Percentiles rank a stretch among this genome's conserved stretches.
phyloP scores from a whole-genome alignment of 805 yeast genomes.

The Starmerella tilneyi region DNA sequence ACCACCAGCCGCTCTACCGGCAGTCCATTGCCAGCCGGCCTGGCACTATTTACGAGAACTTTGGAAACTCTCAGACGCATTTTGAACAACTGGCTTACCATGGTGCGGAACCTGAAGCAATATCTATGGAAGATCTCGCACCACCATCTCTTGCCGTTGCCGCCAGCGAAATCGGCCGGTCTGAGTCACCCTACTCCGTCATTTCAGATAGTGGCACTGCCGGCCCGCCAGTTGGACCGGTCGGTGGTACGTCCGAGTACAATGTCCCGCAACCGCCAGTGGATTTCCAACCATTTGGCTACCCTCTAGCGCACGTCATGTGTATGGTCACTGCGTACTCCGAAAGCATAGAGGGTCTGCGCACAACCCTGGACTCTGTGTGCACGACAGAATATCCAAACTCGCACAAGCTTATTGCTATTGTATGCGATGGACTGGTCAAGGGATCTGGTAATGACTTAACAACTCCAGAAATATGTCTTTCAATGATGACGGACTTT shows the following conservation, averaged over 20 bases:
- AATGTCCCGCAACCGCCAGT: conserved; percentile 87
- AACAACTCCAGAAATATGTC: conserved; percentile 81
- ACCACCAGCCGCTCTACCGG: conserved; percentile 24
- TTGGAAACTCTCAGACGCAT: conserved; percentile 14
- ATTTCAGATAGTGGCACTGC: conserved; percentile 6
- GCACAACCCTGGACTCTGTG: conserved; percentile 82
- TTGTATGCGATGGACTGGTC: conserved; percentile 87
- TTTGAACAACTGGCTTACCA: conserved; percentile 26
- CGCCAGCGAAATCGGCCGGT: conserved; percentile 5
- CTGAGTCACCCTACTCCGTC: conserved; percentile 11
- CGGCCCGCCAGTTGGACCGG: conserved; percentile 23
- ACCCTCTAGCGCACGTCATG: conserved; percentile 63
- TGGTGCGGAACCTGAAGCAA: conserved; percentile 24
- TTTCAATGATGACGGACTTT: conserved; percentile 78
- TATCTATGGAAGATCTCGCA: conserved; percentile 13
- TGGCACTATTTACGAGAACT: conserved; percentile 6
- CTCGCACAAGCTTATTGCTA: conserved; percentile 76
- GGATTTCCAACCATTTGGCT: conserved; percentile 76
- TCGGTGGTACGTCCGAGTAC: conserved; percentile 39
- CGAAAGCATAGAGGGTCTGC: conserved; percentile 75
- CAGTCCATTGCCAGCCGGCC: conserved; percentile 21
- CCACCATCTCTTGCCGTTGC: conserved; percentile 15
- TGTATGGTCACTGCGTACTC: conserved; percentile 88
- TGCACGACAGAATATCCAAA: conserved; percentile 95
- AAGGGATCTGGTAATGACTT: conserved; percentile 87